Evolutionary conservation across 345 rosid species (phyloP), one percentile per base, ranked within the genome.

Genomic region (Arabis hirsuta): DNA sequence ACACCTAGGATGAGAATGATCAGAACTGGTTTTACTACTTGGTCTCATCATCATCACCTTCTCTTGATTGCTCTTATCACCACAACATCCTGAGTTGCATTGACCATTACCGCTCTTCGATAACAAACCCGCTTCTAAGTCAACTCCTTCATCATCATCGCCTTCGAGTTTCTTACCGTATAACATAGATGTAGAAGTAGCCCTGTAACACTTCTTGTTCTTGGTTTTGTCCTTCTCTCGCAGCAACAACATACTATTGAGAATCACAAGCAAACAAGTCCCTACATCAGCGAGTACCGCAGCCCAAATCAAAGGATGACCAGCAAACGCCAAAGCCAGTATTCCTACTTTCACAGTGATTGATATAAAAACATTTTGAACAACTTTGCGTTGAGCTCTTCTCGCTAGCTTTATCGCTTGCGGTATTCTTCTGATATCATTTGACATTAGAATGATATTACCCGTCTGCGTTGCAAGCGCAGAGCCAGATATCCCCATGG

Each of bases 401-500:
- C 84, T 75, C 0, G 95, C 98, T 0, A 90, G 87, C 32, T 58
- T 56, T 66, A 96, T 83, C 2, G 89, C 91, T 48, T 84, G 79
- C 0, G 99, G 96, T 38, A 92, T 83, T 71, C 88, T 88, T 60
- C 94, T 76, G 0, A 92, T 81, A 56, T 92, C 99, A 55, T 90
- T 92, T 0, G 96, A 88, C 98, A 96, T 92, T 0, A 92, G 86
- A 79, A 96, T 86, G 4, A 92, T 71, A 11, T 86, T 79, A n/a
- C 94, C 94, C 0, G 98, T 90, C 73, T 96, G 92, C 1, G 85
- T 90, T 11, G 98, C 97, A 42, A 90, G 96, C 0, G 99, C 96
- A 0, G 99, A 96, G 60, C 98, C 96, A 0, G 99, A 92, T 58
- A 96, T 65, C 0, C 99, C 98, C 99, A 88, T 96, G 0, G 99